Evolutionary conservation across 768 basidiomycete genomes (phyloP), one percentile per base, ranked within the genome.

Genomic region (Phylloporus sp.): DNA sequence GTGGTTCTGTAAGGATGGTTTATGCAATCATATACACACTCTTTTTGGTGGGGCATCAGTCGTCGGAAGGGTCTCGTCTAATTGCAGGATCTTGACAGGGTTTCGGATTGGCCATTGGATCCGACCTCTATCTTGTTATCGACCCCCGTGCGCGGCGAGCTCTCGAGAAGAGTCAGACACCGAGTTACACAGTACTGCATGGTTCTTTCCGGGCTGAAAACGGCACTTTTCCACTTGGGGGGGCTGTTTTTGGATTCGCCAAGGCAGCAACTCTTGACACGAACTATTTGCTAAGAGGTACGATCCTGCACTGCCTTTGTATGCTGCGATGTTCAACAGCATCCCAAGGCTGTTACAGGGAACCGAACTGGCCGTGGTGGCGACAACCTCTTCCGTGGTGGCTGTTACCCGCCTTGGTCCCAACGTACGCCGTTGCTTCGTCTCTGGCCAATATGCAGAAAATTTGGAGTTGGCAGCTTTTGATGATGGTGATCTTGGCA

Each of bases 1-100:
- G 85, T 53, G 89, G 88, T 23, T 84, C 85, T 18, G 88, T 90
- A 27, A 73, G 87, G 51, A 81, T 90, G 63, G 86, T 90, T 23
- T 90, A 89, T 57, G 87, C 89, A 13, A 84, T 89, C 49, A 89
- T 91, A 34, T 91, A 90, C 58, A 89, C 87, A 0, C 70, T 90
- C 35, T 90, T 90, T 63, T 67, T 91, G 57, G 86, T 84, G 59
- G 49, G 75, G 36, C 22, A 22, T 36, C 26, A 27, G 10, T 14
- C 15, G 33, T 29, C 36, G 14, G 26, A 24, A 44, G 21, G 29
- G 6, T n/a, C 37, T 7, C 45, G 41, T 21, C 48, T 52, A 39
- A 60, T 24, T 2, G 22, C 29, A 33, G 15, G 18, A 37, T 49
- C 10, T 18, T 40, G 21, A 4, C 49, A 88, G 86, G 89, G 90